Base-by-base conservation (phyloP, 2,329 filamentous ascomycete species). In the Exophiala alcalophila region DNA sequence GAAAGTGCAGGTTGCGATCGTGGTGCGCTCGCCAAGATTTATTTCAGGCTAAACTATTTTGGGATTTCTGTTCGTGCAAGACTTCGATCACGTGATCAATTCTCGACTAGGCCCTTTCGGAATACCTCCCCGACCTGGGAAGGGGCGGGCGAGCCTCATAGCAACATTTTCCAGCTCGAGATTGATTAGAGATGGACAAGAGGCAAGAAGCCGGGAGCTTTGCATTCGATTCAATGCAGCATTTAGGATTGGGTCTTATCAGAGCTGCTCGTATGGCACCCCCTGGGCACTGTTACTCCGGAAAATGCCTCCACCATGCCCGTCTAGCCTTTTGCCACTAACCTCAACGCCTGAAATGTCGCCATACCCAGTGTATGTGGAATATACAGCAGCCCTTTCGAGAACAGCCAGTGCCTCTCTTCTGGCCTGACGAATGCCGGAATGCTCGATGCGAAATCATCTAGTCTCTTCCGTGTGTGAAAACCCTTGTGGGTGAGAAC, bases 11-110 rank as follows among this genome's bases (percentile, higher is more conserved):
- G 40, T 26, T 36, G 26, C 41, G 47, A 44, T 38, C 18, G 40
- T 36, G 26, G 47, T 47, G 47, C 32, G 43, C 29, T 14, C 44
- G 47, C 47, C 47, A 50, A 50, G 43, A 46, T 46, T 47, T 49
- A 28, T 38, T 18, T 12, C 6, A 27, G 12, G 26, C 46, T 42
- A 49, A 41, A 19, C 40, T 5, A 3, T 21, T 27, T 28, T 18
- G 11, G 21, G 34, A 32, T 8, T 19, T 11, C 12, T 12, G n/a
- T 30, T 35, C 10, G 27, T n/a, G 9, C 3, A 8, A 30, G 20
- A n/a, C n/a, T n/a, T n/a, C n/a, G n/a, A n/a, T 40, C 43, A 46
- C 43, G 43, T 46, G 43, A 35, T n/a, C n/a, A n/a, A n/a, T n/a
- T n/a, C n/a, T n/a, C n/a, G n/a, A n/a, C n/a, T n/a, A n/a, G n/a